Conservation (phyloP, 345 rosid genomes). For the Arabidopsis thaliana region DNA sequence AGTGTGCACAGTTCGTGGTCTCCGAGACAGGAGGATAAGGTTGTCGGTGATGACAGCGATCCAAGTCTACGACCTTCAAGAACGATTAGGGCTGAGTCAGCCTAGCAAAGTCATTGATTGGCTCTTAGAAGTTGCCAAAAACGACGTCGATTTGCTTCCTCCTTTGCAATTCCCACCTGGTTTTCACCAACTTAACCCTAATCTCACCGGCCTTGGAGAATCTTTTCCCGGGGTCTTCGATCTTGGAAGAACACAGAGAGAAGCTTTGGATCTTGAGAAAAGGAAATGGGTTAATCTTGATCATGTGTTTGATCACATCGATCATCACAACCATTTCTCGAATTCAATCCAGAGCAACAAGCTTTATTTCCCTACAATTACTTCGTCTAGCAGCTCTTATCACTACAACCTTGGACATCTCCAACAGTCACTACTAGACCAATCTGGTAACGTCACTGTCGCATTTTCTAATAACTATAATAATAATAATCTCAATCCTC, state of each 20-base stretch:
- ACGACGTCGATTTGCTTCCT: constrained; percentile 83
- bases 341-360: constrained; percentile 47
- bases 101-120: constrained; percentile 96
- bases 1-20: constrained; percentile 85
- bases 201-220: constrained; percentile 44
- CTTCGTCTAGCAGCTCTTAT: constrained; percentile 45
- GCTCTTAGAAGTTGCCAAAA: constrained; percentile 71
- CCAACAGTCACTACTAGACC: constrained; percentile 61
- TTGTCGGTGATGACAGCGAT: constrained; percentile 86
- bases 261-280: constrained; percentile 42
- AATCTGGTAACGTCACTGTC: constrained; percentile 59
- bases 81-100: constrained; percentile 75
- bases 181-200: constrained; percentile 50
- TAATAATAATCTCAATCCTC: constrained; percentile 34
- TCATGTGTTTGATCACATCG: constrained; percentile 23
- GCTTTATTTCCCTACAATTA: constrained; percentile 25
- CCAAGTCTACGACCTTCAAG: constrained; percentile 87
- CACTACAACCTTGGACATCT: constrained; percentile 62
- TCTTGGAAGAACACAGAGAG: constrained; percentile 48
- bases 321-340: constrained; percentile 50
- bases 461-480: constrained; percentile 46
- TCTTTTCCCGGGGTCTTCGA: constrained; percentile 49
- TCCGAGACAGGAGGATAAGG: constrained; percentile 85
- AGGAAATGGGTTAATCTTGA: constrained; percentile 54
- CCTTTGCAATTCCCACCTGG: constrained; percentile 77